Conservation (phyloP, 805 yeast species). For the Lipomyces yamadae region DNA sequence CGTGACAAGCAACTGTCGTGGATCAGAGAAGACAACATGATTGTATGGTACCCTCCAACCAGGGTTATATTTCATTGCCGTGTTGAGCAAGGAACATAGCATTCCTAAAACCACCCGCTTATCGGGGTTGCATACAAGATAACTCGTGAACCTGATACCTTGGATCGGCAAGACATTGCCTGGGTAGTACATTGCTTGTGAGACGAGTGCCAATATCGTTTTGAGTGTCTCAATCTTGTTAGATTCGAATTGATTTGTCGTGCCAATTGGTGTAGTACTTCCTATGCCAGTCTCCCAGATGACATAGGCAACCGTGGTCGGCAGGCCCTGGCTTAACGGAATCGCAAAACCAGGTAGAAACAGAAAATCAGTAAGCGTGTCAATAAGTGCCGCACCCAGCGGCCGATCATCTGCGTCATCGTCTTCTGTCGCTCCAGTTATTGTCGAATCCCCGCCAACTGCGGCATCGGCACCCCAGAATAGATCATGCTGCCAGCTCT, state of each 20-base stretch:
- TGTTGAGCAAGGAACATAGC: conserved; percentile 72
- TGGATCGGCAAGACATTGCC: conserved; percentile 51
- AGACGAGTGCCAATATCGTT: conserved; percentile 62
- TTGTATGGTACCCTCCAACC: conserved; percentile 47
- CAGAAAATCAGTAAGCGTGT: conserved; percentile 52
- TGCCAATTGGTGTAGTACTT: conserved; percentile 43
- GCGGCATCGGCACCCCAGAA: conserved; percentile 52
- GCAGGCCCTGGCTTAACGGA: conserved; percentile 34
- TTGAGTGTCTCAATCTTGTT: conserved; percentile 72
- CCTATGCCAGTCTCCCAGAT: conserved; percentile 89
- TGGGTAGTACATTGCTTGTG: conserved; percentile 61
- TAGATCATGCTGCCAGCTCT: conserved; percentile 46
- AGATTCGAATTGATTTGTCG: conserved; percentile 56
- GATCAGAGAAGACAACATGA: conserved; percentile 40
- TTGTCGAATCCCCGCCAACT: conserved; percentile 10
- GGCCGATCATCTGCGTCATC: conserved; percentile 31
- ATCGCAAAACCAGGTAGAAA: conserved; percentile 65
- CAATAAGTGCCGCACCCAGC: conserved; percentile 49
- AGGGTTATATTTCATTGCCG: conserved; percentile 50
- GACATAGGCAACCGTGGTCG: conserved; percentile 47
- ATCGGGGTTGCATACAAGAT: conserved; percentile 58
- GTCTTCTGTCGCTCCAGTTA: conserved; percentile 2
- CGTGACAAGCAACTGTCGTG: conserved; percentile 48
- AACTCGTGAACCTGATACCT: conserved; percentile 68
- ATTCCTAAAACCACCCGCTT: conserved; percentile 54